A percentile compares a stretch with the other conserved stretches of the same genome.
These are phyloP conservation scores for Lentinula edodes DNA, from an alignment of 768 basidiomycete genomes.

Conservation along the genomic window DNA sequence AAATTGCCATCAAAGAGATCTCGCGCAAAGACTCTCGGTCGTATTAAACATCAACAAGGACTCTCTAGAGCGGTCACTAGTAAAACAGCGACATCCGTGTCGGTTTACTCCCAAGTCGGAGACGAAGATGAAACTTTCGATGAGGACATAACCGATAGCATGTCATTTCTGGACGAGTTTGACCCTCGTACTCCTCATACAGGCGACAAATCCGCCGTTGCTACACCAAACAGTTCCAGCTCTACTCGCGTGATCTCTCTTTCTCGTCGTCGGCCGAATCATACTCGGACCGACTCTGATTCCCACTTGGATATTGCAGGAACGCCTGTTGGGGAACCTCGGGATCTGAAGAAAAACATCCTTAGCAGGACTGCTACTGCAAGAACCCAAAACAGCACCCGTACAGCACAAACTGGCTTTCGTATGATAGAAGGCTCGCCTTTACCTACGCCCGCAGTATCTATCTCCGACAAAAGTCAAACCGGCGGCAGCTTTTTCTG, in stretches of 20 bases:
- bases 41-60: neutral
- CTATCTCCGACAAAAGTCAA: neutral
- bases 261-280: constrained; percentile 8
- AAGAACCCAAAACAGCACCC: neutral
- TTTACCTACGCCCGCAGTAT: constrained; percentile 5
- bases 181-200: constrained; percentile 4
- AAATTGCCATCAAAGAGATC: neutral
- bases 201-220: neutral
- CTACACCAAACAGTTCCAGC: neutral
- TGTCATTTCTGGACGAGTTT: constrained; percentile 9
- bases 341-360: neutral
- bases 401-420: constrained; percentile 8
- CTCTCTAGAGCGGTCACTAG: constrained; percentile 3
- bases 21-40: neutral
- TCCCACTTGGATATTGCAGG: neutral
- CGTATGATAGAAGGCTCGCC: constrained; percentile 9
- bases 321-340: neutral
- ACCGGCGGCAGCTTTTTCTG: neutral
- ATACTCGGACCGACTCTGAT: constrained; percentile 5
- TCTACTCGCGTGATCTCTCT: constrained; percentile 2
- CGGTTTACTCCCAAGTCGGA: constrained; percentile 12
- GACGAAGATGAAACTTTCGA: constrained; percentile 5
- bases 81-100: constrained; percentile 10
- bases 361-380: constrained; percentile 3
- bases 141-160: neutral